Evolutionary conservation across 805 yeast species (phyloP).

Genomic region (Saccharomycopsis sp.): DNA sequence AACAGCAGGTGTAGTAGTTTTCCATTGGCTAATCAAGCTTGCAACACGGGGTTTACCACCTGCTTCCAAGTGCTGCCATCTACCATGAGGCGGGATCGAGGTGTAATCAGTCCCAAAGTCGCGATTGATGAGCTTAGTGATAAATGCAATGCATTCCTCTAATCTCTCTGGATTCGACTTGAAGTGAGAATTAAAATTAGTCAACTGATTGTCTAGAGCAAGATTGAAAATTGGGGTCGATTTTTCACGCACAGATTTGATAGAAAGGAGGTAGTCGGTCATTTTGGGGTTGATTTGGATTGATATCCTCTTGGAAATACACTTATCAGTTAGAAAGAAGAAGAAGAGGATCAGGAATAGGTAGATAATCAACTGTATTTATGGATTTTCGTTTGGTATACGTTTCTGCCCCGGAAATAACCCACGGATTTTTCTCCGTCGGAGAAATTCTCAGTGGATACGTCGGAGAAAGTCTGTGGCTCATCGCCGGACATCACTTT

Average conservation of each 20-base stretch:
- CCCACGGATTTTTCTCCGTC: neutral
- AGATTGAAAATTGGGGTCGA: constrained; percentile 37
- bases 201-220: constrained; percentile 32
- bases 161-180: constrained; percentile 27
- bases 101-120: constrained; percentile 40
- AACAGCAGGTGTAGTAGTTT: constrained; percentile 21
- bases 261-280: constrained; percentile 37
- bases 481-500: neutral
- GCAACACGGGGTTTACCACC: constrained; percentile 39
- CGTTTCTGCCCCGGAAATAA: neutral
- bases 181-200: constrained; percentile 42
- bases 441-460: neutral
- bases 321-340: neutral
- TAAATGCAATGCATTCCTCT: constrained; percentile 38
- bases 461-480: neutral
- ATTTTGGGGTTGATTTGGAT: constrained; percentile 5
- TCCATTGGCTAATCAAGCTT: constrained; percentile 35
- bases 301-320: neutral
- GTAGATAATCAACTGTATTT: neutral
- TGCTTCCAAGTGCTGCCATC: constrained; percentile 60
- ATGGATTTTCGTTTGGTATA: neutral
- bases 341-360: too few species aligned
- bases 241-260: constrained; percentile 50
- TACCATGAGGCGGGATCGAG: constrained; percentile 57
- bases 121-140: constrained; percentile 37